These are phyloP conservation scores for Laetiporus sulphureus DNA, from an alignment of 1,284 basidiomycete species.

Conservation along the genomic window DNA sequence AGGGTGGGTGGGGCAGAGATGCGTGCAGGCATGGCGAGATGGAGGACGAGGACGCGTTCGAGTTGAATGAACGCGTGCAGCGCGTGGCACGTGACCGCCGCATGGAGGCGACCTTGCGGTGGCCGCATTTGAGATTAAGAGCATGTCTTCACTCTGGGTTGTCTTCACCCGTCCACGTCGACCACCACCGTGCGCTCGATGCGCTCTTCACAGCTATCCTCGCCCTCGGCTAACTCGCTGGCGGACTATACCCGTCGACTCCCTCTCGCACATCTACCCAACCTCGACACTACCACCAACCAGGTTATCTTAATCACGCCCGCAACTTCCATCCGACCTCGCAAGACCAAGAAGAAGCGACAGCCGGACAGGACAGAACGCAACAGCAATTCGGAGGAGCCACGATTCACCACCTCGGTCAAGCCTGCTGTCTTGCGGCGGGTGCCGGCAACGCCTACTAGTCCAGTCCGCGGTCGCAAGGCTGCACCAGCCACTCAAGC, in stretches of 20 bases:
- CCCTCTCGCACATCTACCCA: too few species aligned
- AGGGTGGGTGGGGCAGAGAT: conserved; percentile 24
- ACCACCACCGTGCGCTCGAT: conserved; percentile 11
- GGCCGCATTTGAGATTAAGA: too few species aligned
- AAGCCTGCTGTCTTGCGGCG: conserved; percentile 22
- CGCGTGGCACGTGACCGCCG: neutral
- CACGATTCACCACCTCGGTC: conserved; percentile 29
- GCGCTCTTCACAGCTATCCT: conserved; percentile 13
- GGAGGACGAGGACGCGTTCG: neutral
- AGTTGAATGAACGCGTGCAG: conserved; percentile 8
- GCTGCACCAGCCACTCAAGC: conserved; percentile 9
- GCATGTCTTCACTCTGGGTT: too few species aligned
- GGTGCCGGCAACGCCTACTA: conserved; percentile 19
- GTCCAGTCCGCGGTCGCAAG: conserved; percentile 20
- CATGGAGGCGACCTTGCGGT: neutral
- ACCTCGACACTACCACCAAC: conserved; percentile 47
- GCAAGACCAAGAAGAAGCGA: conserved; percentile 36
- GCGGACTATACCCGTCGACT: too few species aligned
- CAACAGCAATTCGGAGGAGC: conserved; percentile 22
- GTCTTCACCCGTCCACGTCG: conserved; percentile 7
- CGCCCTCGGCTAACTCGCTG: conserved; percentile 33
- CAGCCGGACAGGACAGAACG: conserved; percentile 9
- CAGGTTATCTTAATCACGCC: conserved; percentile 43
- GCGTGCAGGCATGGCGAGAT: conserved; percentile 27
- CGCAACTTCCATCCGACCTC: conserved; percentile 47